These are phyloP conservation scores for Boehmeria nivea DNA, from an alignment of 306 rosid species.

Conservation along the genomic window DNA sequence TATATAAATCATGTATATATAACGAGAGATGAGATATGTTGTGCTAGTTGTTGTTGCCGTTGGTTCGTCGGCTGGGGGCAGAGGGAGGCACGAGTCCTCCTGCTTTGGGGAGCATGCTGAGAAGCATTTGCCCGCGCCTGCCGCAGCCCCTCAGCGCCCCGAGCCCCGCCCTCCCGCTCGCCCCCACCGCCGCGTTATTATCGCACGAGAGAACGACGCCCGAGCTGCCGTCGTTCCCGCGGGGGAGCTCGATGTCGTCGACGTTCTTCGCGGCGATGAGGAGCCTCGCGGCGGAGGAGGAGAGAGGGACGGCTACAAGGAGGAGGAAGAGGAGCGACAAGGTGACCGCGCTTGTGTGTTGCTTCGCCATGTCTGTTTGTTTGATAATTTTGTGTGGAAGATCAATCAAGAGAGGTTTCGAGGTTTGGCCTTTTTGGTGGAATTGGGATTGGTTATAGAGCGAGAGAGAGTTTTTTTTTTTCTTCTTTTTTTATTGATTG, in stretches of 20 bases:
- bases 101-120: slow-evolving; percentile 77
- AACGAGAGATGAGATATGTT: too few relatives aligned
- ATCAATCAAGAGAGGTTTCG: background rate
- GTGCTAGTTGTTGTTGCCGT: slow-evolving; percentile 43
- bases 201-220: slow-evolving; percentile 7
- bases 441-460: background rate
- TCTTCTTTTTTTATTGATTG: background rate
- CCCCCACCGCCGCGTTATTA: background rate
- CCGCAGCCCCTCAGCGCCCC: slow-evolving; percentile 16
- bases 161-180: slow-evolving; percentile 2
- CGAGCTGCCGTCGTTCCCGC: background rate
- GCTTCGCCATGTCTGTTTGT: background rate
- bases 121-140: slow-evolving; percentile 25
- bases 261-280: slow-evolving; percentile 8
- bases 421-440: background rate
- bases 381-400: background rate
- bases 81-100: slow-evolving; percentile 36
- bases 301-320: slow-evolving; percentile 10
- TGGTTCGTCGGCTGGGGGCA: slow-evolving; percentile 57
- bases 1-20: background rate
- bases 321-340: slow-evolving; percentile 14
- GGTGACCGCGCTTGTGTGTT: background rate
- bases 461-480: background rate
- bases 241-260: slow-evolving; percentile 18
- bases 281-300: slow-evolving; percentile 31